phyloP scores from a whole-genome alignment of 345 rosid genomes.

The Eutrema heterophyllum region DNA sequence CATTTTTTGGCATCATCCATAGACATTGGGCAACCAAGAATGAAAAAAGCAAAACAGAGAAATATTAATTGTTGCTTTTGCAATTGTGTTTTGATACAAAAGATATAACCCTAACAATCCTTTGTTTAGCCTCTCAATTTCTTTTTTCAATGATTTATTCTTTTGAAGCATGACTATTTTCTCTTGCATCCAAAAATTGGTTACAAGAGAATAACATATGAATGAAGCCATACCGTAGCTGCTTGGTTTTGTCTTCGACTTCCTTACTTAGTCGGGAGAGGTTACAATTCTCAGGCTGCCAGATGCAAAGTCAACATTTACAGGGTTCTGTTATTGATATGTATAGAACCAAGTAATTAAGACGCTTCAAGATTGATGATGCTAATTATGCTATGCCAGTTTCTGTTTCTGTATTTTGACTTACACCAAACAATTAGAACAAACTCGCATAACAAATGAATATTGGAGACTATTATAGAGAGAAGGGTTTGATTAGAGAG shows the following conservation, averaged over 20 bases:
- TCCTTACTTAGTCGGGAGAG: slow-evolving; percentile 56
- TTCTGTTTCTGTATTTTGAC: neutral
- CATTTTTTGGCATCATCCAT: too few species aligned
- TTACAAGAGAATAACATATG: too few species aligned
- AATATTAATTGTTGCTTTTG: too few species aligned
- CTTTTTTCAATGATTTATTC: slow-evolving; percentile 55
- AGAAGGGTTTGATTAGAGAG: too few species aligned
- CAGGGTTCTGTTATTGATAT: neutral
- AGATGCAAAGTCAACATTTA: slow-evolving; percentile 10
- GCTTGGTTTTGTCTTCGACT: slow-evolving; percentile 61
- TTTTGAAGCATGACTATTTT: slow-evolving; percentile 83
- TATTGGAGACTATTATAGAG: neutral
- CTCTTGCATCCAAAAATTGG: slow-evolving; percentile 53
- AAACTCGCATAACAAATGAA: neutral
- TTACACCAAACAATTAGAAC: neutral
- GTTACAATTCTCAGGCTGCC: slow-evolving; percentile 58
- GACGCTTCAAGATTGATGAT: neutral
- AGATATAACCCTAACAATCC: too few species aligned
- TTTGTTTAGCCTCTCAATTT: slow-evolving; percentile 48
- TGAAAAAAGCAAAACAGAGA: too few species aligned
- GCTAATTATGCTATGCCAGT: neutral
- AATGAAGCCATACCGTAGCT: slow-evolving; percentile 34
- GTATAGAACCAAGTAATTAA: neutral
- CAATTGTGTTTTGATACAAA: too few species aligned
- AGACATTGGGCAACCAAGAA: too few species aligned